Evolutionary conservation across 495 filamentous ascomycete genomes (phyloP).

Genomic region (Bathelium albidoporum): DNA sequence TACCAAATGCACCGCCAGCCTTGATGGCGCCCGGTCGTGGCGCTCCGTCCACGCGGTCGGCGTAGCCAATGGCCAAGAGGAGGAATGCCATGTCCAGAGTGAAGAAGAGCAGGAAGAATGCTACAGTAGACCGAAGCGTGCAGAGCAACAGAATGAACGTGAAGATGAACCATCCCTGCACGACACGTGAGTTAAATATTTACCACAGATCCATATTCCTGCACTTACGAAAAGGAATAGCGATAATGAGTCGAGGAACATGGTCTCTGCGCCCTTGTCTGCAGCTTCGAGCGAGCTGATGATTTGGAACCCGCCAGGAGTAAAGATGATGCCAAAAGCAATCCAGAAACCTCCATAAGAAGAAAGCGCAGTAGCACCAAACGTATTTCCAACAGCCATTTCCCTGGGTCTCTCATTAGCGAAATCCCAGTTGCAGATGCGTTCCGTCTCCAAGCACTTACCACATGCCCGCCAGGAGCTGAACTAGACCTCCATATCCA

Average conservation of each 20-base stretch:
- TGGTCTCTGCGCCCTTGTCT: constrained; percentile 31
- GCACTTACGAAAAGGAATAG: constrained; percentile 66
- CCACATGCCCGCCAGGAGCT: constrained; percentile 96
- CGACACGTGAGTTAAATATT: neutral
- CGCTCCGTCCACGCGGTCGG: constrained; percentile 36
- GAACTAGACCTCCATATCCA: constrained; percentile 62
- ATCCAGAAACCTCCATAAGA: constrained; percentile 99
- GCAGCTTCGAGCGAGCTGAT: constrained; percentile 28
- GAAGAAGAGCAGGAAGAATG: constrained; percentile 95
- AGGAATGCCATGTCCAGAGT: constrained; percentile 87
- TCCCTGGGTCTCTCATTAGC: constrained; percentile 49
- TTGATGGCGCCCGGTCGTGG: constrained; percentile 49
- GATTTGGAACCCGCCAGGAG: constrained; percentile 64
- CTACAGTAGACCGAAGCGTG: constrained; percentile 86
- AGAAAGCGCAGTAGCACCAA: constrained; percentile 91
- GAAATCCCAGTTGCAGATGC: neutral
- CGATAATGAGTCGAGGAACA: constrained; percentile 61
- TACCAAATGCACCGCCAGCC: constrained; percentile 79
- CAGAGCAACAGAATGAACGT: constrained; percentile 77
- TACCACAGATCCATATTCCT: neutral
- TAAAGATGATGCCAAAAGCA: constrained; percentile 78
- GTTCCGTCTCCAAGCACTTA: constrained; percentile 40
- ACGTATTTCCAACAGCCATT: constrained; percentile 95
- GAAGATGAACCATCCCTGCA: constrained; percentile 95
- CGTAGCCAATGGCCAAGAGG: constrained; percentile 68